phyloP scores from a whole-genome alignment of 1,139 yeast species.

The Yamadazyma songkhlaensis region DNA sequence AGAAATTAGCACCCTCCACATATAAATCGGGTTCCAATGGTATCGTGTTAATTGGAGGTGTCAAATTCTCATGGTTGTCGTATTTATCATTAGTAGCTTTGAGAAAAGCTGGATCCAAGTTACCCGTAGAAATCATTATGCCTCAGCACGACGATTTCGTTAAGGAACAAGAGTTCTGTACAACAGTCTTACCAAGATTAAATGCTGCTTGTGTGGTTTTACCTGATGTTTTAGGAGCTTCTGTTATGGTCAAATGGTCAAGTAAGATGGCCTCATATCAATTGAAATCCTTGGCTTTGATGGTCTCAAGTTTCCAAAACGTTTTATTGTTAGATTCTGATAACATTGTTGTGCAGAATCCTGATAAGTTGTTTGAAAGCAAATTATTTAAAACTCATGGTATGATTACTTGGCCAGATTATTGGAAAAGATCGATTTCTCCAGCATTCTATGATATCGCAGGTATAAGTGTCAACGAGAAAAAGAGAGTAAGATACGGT shows the following conservation, averaged over 20 bases:
- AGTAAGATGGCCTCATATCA: slow-evolving; percentile 32
- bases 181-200: slow-evolving; percentile 20
- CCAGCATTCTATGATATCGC: slow-evolving; percentile 70
- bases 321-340: slow-evolving; percentile 44
- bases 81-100: slow-evolving; percentile 33
- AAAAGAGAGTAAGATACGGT: slow-evolving; percentile 22
- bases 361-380: slow-evolving; percentile 46
- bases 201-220: slow-evolving; percentile 31
- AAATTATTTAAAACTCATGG: slow-evolving; percentile 56
- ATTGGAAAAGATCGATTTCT: slow-evolving; percentile 72
- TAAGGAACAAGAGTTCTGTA: slow-evolving; percentile 26
- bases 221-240: slow-evolving; percentile 35
- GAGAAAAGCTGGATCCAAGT: slow-evolving; percentile 32
- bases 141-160: slow-evolving; percentile 33
- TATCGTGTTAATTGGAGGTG: slow-evolving; percentile 39
- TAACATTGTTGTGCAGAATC: slow-evolving; percentile 34
- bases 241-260: slow-evolving; percentile 31
- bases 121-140: slow-evolving; percentile 39
- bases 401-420: slow-evolving; percentile 78
- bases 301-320: slow-evolving; percentile 41
- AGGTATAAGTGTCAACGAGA: slow-evolving; percentile 34
- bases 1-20: slow-evolving; percentile 20
- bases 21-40: slow-evolving; percentile 29
- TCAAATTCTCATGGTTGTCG: slow-evolving; percentile 37
- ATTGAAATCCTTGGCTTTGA: slow-evolving; percentile 32